These are phyloP conservation scores for Xylariaceae sp. DNA, from an alignment of 2,329 filamentous ascomycete genomes.

Conservation along the genomic window DNA sequence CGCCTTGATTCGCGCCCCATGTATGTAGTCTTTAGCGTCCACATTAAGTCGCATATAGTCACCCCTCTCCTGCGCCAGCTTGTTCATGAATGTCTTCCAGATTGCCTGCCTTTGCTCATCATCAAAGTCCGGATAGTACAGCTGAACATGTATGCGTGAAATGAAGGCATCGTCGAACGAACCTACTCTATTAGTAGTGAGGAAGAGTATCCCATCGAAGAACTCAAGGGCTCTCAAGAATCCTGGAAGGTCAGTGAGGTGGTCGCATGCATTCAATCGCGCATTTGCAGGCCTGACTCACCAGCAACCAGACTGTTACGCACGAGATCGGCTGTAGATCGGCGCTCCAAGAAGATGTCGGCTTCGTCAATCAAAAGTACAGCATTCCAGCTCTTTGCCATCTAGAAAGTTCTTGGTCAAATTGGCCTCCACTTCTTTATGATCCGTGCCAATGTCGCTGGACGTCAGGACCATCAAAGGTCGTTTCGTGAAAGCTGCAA, in stretches of 20 bases:
- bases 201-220: conserved; percentile 28
- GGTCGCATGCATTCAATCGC: no score
- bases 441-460: conserved; percentile 20
- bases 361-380: conserved; percentile 31
- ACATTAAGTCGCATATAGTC: conserved; percentile 15
- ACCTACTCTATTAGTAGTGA: conserved; percentile 25
- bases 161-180: conserved; percentile 29
- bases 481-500: conserved; percentile 26
- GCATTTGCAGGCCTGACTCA: conserved; percentile 2
- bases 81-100: conserved; percentile 26
- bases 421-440: conserved; percentile 2
- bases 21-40: conserved; percentile 19
- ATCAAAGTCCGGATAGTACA: conserved; percentile 24
- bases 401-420: conserved; percentile 12
- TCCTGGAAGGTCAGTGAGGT: conserved; percentile 11
- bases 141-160: conserved; percentile 26
- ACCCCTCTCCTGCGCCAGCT: conserved; percentile 21
- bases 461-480: conserved; percentile 28
- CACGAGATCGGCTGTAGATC: conserved; percentile 19
- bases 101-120: conserved; percentile 20
- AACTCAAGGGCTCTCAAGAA: conserved; percentile 27
- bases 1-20: conserved; percentile 8
- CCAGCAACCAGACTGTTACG: conserved; percentile 26
- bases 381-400: conserved; percentile 21
- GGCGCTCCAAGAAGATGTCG: conserved; percentile 32